Evolutionary conservation across 352 stramenopile genomes (phyloP).

Genomic region (Halophytophthora batemanensis): DNA sequence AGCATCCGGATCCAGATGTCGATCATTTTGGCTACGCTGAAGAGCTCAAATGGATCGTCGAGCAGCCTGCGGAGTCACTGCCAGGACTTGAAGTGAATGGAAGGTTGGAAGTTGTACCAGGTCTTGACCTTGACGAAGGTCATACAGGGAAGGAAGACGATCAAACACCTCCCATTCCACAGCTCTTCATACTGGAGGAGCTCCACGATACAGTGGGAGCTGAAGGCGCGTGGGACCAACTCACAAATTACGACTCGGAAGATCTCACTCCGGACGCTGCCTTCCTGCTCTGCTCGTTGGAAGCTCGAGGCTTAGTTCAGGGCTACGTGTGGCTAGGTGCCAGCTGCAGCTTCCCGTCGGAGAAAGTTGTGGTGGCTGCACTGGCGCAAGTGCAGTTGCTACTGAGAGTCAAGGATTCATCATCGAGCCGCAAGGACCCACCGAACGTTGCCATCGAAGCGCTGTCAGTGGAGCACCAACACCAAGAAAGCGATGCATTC

Average conservation of each 20-base stretch:
- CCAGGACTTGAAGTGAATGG: conserved; percentile 1
- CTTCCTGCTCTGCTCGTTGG: conserved; percentile 32
- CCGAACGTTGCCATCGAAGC: no score
- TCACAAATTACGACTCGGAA: conserved; percentile 64
- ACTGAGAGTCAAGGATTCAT: conserved; percentile 1
- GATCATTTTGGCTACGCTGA: conserved; percentile 38
- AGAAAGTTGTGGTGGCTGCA: conserved; percentile 17
- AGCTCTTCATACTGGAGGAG: conserved; percentile 41
- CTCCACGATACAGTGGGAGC: conserved; percentile 1
- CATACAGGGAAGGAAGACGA: background rate
- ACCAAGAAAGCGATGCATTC: conserved; percentile 51
- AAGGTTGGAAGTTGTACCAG: background rate
- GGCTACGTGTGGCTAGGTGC: conserved; percentile 47
- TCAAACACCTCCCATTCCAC: conserved; percentile 4
- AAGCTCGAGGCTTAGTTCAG: background rate
- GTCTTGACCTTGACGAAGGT: background rate
- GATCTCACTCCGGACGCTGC: conserved; percentile 33
- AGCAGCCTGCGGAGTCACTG: background rate
- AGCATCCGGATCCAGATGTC: conserved; percentile 2
- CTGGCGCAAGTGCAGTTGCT: conserved; percentile 8
- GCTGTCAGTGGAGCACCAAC: conserved; percentile 25
- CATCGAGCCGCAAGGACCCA: background rate
- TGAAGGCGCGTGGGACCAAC: conserved; percentile 34
- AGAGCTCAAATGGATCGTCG: conserved; percentile 33
- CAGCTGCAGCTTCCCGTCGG: conserved; percentile 4